These are phyloP conservation scores for Millerozyma acaciae DNA, from an alignment of 805 yeast species.

Conservation along the genomic window DNA sequence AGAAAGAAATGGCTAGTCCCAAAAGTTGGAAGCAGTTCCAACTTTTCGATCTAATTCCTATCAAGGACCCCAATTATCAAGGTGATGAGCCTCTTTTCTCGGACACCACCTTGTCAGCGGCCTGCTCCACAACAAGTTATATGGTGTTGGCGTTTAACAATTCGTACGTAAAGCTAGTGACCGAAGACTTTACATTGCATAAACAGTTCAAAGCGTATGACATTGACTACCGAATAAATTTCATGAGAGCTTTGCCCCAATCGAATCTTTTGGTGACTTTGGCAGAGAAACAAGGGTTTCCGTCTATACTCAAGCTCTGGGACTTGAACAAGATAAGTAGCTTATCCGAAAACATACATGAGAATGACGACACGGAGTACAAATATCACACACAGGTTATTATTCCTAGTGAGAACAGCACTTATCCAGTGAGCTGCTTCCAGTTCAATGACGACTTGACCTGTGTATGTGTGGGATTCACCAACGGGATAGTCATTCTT, in stretches of 20 bases:
- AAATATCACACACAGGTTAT: slow-evolving; percentile 58
- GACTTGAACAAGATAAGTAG: slow-evolving; percentile 47
- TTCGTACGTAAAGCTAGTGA: slow-evolving; percentile 54
- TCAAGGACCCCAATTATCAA: slow-evolving; percentile 74
- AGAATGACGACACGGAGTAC: slow-evolving; percentile 9
- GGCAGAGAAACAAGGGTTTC: slow-evolving; percentile 71
- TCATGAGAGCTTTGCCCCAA: slow-evolving; percentile 45
- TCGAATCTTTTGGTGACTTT: slow-evolving; percentile 61
- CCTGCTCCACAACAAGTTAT: slow-evolving; percentile 52
- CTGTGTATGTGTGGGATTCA: slow-evolving; percentile 71
- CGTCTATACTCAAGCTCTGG: slow-evolving; percentile 71
- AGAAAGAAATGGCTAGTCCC: slow-evolving; percentile 8
- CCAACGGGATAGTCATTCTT: slow-evolving; percentile 77
- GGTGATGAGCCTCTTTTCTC: slow-evolving; percentile 67
- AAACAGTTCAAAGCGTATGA: slow-evolving; percentile 63
- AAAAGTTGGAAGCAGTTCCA: slow-evolving; percentile 74
- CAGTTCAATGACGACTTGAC: slow-evolving; percentile 52
- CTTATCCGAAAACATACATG: not conserved
- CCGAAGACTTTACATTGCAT: slow-evolving; percentile 43
- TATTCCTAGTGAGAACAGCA: slow-evolving; percentile 68
- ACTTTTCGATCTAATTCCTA: slow-evolving; percentile 78
- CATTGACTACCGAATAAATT: slow-evolving; percentile 58
- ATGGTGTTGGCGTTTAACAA: slow-evolving; percentile 59
- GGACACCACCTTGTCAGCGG: slow-evolving; percentile 66
- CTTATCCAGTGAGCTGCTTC: slow-evolving; percentile 73